Conservation (phyloP, 2,329 filamentous ascomycete genomes). For the Penicillium sp. region DNA sequence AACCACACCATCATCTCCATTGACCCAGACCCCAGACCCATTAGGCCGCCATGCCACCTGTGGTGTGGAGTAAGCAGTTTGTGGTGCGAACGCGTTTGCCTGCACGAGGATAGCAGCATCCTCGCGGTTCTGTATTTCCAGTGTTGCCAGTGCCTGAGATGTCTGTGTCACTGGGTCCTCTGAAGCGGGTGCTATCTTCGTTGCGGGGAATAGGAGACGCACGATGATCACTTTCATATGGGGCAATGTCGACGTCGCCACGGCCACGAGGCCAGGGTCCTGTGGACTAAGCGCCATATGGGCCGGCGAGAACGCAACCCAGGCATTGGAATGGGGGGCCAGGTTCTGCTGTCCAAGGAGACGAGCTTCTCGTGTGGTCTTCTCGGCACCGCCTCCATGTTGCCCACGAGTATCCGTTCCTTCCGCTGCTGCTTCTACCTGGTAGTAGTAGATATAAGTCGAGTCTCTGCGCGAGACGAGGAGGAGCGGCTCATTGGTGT, state of each 20-base stretch:
- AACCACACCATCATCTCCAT: conserved; percentile 62
- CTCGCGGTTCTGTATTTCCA: conserved; percentile 55
- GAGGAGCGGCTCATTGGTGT: conserved; percentile 48
- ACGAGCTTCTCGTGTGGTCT: conserved; percentile 26
- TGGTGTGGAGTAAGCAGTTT: conserved; percentile 63
- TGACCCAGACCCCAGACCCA: conserved; percentile 62
- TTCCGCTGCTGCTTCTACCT: conserved; percentile 16
- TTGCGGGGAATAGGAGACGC: conserved; percentile 52
- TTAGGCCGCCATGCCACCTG: conserved; percentile 61
- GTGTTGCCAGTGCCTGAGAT: conserved; percentile 51
- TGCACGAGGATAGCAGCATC: conserved; percentile 60
- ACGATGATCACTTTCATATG: conserved; percentile 63
- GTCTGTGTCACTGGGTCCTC: conserved; percentile 45
- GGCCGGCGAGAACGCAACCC: conserved; percentile 61
- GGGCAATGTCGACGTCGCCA: conserved; percentile 60
- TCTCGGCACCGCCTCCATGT: not conserved
- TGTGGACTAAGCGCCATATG: conserved; percentile 55
- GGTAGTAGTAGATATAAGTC: conserved; percentile 58
- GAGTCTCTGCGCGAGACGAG: conserved; percentile 58
- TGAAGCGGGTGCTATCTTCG: conserved; percentile 3
- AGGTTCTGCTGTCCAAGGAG: conserved; percentile 59
- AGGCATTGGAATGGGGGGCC: conserved; percentile 61
- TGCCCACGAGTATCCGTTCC: not conserved
- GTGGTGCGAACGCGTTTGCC: conserved; percentile 59
- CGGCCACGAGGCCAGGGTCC: conserved; percentile 54